phyloP scores from a whole-genome alignment of 352 stramenopile species.

The Phytophthora vignae region DNA sequence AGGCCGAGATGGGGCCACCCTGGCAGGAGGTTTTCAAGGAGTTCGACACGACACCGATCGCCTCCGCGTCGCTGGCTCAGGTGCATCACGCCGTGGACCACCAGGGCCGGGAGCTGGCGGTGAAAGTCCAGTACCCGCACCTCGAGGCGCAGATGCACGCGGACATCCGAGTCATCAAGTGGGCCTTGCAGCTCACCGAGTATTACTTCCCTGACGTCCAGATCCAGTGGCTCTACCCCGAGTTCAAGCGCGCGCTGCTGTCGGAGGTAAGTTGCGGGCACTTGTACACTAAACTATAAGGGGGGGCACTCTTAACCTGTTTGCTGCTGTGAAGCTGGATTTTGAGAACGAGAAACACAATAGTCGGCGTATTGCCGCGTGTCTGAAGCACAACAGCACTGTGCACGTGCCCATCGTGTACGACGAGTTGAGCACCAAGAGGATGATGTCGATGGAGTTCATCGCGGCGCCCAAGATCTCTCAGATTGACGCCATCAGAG shows the following conservation, averaged over 20 bases:
- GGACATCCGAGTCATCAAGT: constrained; percentile 80
- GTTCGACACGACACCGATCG: constrained; percentile 94
- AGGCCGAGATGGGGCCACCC: constrained; percentile 65
- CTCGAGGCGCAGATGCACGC: constrained; percentile 81
- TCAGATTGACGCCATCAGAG: constrained; percentile 84
- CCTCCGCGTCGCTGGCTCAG: constrained; percentile 96
- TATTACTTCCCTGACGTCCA: constrained; percentile 94
- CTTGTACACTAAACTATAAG: neutral
- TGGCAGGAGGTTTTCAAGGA: constrained; percentile 90
- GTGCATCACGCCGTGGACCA: constrained; percentile 94
- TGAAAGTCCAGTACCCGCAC: constrained; percentile 97
- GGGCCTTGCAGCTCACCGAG: constrained; percentile 64
- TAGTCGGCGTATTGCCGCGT: constrained; percentile 65
- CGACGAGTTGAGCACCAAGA: constrained; percentile 86
- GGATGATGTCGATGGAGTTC: constrained; percentile 98
- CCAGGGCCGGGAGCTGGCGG: constrained; percentile 90
- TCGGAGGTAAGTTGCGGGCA: constrained; percentile 57
- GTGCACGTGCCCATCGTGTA: constrained; percentile 90
- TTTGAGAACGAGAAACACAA: constrained; percentile 90
- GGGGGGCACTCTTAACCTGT: no score
- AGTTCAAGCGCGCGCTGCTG: constrained; percentile 89
- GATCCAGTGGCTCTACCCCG: constrained; percentile 95
- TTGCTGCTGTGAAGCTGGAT: constrained; percentile 57
- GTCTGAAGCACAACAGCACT: constrained; percentile 58
- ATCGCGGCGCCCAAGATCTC: constrained; percentile 96